Conservation (phyloP, 257 asterid species). For the Solanum commersonii region DNA sequence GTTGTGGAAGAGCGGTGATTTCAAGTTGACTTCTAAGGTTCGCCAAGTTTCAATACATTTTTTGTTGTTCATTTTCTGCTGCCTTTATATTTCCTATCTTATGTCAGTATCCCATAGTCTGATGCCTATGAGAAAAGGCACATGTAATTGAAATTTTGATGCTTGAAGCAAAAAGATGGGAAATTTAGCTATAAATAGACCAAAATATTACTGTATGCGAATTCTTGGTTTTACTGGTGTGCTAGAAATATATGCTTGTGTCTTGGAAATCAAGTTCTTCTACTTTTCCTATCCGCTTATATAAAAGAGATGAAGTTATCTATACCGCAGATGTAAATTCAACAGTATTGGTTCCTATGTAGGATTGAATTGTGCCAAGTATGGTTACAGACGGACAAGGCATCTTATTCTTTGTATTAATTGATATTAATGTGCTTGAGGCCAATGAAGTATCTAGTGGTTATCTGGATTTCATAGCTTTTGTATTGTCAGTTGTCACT, state of each 20-base stretch:
- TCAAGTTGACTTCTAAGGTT: conserved; percentile 65
- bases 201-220: not conserved
- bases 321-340: not conserved
- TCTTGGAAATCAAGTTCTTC: not conserved
- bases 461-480: not conserved
- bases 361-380: not conserved
- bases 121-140: not conserved
- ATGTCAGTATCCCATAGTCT: not conserved
- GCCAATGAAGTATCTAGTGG: not conserved
- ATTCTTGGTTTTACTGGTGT: not conserved
- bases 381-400: not conserved
- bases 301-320: not conserved
- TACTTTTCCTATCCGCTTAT: not conserved
- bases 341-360: not conserved
- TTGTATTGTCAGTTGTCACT: not conserved
- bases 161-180: not conserved
- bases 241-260: not conserved
- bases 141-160: not conserved
- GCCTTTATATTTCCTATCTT: not conserved
- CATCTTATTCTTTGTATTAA: not conserved
- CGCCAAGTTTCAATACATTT: not conserved
- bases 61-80: not conserved
- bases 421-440: not conserved
- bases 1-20: conserved; percentile 50
- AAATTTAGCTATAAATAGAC: not conserved